Evolutionary conservation across 768 basidiomycete species (phyloP), one percentile per base, ranked within the genome.

Genomic region (Termitomyces sp.): DNA sequence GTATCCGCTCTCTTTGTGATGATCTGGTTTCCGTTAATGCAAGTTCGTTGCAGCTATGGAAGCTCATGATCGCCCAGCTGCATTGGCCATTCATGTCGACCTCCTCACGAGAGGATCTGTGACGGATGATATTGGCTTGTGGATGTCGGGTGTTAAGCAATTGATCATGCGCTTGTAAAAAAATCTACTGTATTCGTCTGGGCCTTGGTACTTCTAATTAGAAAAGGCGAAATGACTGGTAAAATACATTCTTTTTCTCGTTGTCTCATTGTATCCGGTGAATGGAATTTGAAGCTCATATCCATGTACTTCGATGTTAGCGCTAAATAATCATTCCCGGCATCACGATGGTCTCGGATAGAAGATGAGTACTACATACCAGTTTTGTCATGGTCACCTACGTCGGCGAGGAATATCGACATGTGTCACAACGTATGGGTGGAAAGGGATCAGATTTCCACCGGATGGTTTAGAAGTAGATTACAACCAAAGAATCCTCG

Each of bases 111-210:
- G 80, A 48, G 89, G 88, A 26, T 88, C 89, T 51, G 81, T 85
- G 56, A 88, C 88, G 42, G 89, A 92, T 52, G 93, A 95, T 64
- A 92, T 95, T 68, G 86, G 83, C 1, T 67, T 90, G 55, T 90
- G 87, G 88, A 91, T 95, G 92, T 87, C 93, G 13, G 93, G 90
- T 7, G 74, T 96, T 57, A 96, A 96, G 72, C 92, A 94, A 69
- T 72, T 97, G 63, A 90, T 96, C 67, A 76, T 86, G 77, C 80
- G 83, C 64, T 64, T 92, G 72, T 91, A 26, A 55, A 33, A 27
- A 39, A 27, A 26, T 27, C 22, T 9, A 30, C 1, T 45, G 8
- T 30, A 46, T 36, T 22, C 4, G 34, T 55, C 7, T 16, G 68
- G 53, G 39, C 30, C 39, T 37, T 42, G 18, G 26, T 43, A 46